phyloP scores from a whole-genome alignment of 805 yeast genomes.

The Teunomyces atbi region DNA sequence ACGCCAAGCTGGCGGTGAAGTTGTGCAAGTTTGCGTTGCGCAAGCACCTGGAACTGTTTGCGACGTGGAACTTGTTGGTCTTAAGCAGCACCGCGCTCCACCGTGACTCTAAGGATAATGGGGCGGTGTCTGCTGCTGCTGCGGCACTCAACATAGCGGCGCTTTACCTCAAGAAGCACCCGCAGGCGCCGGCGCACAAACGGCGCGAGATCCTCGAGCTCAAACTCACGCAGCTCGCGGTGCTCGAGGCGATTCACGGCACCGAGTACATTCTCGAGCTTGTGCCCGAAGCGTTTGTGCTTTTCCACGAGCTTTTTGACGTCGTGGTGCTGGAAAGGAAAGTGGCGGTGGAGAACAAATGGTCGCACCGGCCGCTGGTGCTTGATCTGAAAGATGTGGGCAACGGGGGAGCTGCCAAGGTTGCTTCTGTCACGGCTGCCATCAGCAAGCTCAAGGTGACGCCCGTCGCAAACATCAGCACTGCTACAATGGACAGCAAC shows the following conservation, averaged over 20 bases:
- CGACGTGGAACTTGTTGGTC: constrained; percentile 66
- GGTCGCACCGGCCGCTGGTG: constrained; percentile 44
- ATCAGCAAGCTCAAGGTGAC: too few species aligned
- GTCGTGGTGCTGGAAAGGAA: constrained; percentile 7
- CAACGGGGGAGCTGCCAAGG: background rate
- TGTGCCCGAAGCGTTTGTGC: constrained; percentile 63
- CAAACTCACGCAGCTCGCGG: constrained; percentile 70
- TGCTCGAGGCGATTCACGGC: constrained; percentile 64
- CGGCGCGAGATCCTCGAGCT: constrained; percentile 60
- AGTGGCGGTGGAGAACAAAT: constrained; percentile 13
- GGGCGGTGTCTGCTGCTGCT: background rate
- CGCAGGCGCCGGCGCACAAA: constrained; percentile 12
- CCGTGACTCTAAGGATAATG: background rate
- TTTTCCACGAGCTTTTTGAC: constrained; percentile 53
- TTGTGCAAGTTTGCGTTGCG: constrained; percentile 50
- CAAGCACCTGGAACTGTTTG: constrained; percentile 52
- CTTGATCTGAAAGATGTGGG: constrained; percentile 19
- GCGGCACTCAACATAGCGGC: constrained; percentile 37
- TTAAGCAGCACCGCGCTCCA: constrained; percentile 64
- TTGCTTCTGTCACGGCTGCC: too few species aligned
- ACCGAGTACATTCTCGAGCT: constrained; percentile 55
- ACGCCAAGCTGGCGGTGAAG: constrained; percentile 42
- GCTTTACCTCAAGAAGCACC: constrained; percentile 18
- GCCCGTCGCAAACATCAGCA: background rate
- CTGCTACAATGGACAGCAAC: background rate